phyloP scores from a whole-genome alignment of 1,284 basidiomycete species.

The Dichomitus squalens region DNA sequence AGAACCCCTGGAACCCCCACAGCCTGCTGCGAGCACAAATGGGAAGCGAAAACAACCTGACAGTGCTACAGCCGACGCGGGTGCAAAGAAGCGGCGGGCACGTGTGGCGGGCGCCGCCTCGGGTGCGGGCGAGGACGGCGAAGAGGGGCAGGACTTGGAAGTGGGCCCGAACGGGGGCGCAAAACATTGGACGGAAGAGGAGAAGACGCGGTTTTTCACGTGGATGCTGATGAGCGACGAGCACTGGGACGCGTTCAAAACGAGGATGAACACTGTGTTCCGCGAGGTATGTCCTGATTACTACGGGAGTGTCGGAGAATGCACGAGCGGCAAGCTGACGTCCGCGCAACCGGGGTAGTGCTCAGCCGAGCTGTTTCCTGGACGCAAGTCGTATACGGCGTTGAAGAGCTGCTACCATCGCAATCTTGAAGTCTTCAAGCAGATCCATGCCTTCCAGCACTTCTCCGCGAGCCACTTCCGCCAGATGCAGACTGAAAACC shows the following conservation, averaged over 20 bases:
- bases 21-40: conserved; percentile 1
- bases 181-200: conserved; percentile 80
- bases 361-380: conserved; percentile 63
- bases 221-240: conserved; percentile 79
- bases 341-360: conserved; percentile 45
- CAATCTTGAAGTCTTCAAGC: conserved; percentile 78
- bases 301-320: too few species aligned
- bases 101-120: conserved; percentile 1
- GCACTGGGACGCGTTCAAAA: conserved; percentile 71
- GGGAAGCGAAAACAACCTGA: conserved; percentile 26
- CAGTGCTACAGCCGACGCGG: conserved; percentile 2
- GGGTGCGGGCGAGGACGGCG: conserved; percentile 13
- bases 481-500: conserved; percentile 18
- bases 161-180: conserved; percentile 47
- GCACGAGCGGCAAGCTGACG: background rate
- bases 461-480: conserved; percentile 44
- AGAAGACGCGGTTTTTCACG: conserved; percentile 69
- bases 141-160: conserved; percentile 26
- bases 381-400: conserved; percentile 77
- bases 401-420: conserved; percentile 81
- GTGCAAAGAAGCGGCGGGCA: conserved; percentile 20
- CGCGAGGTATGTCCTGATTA: conserved; percentile 53
- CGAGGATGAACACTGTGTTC: conserved; percentile 77
- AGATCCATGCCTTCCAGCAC: conserved; percentile 69
- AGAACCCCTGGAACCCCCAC: background rate